Evolutionary conservation across 768 basidiomycete species (phyloP).

Genomic region (Cystoderma amianthinum): DNA sequence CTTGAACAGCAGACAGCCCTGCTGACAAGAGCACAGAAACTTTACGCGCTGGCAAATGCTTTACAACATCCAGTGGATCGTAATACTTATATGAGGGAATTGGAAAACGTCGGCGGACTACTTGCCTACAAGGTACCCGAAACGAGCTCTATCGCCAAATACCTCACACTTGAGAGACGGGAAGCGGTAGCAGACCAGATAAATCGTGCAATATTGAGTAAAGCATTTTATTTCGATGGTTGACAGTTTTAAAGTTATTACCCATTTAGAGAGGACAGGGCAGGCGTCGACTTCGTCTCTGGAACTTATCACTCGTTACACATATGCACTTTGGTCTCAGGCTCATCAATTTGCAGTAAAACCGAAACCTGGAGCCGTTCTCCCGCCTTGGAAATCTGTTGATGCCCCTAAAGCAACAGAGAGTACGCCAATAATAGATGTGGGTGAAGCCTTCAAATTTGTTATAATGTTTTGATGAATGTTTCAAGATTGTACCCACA

Average conservation of each 20-base stretch:
- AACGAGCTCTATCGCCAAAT: conserved; percentile 65
- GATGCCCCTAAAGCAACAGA: conserved; percentile 19
- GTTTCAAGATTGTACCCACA: conserved; percentile 32
- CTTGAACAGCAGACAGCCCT: conserved; percentile 41
- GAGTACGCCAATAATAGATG: conserved; percentile 21
- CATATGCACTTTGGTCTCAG: conserved; percentile 50
- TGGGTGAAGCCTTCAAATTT: conserved; percentile 6
- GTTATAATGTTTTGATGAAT: conserved; percentile 5
- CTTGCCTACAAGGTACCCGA: conserved; percentile 83
- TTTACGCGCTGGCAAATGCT: conserved; percentile 54
- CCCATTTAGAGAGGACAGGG: conserved; percentile 38
- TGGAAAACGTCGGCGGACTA: conserved; percentile 67
- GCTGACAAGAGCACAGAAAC: conserved; percentile 54
- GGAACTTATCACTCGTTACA: conserved; percentile 63
- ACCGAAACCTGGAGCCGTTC: conserved; percentile 37
- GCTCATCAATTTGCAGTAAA: conserved; percentile 44
- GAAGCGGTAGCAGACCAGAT: conserved; percentile 85
- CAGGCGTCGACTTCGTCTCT: conserved; percentile 50
- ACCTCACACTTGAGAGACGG: conserved; percentile 70
- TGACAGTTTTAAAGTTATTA: neutral
- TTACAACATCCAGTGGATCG: conserved; percentile 52
- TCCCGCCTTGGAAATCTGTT: conserved; percentile 29
- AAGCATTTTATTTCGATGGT: neutral
- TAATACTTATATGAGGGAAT: conserved; percentile 58
- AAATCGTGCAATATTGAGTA: conserved; percentile 79